Base-by-base conservation (phyloP, 2,329 filamentous ascomycete species). In the Exophiala sp. region DNA sequence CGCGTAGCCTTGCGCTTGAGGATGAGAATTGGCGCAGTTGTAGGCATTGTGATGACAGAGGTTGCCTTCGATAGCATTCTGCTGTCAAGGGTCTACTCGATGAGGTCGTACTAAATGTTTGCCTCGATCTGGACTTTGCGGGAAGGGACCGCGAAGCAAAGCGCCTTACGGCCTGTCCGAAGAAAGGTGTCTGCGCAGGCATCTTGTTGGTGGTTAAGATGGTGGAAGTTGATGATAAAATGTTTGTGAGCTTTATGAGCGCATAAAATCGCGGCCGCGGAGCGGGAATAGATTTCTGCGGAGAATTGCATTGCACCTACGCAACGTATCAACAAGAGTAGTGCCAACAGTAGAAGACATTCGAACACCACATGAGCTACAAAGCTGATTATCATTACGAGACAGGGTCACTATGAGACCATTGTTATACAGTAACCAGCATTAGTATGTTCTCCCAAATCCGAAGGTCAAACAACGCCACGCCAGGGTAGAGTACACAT, bases 81-180 rank as follows among this genome's bases (percentile, higher is more conserved):
- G 52, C 24, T 18, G 29, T 44, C 8, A 68, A 72, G 49, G 70
- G 65, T 58, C 69, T 70, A 50, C 69, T 70, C 29, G 71, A 71
- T 60, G 70, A 74, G 48, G 74, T 74, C 60, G 78, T 80, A 64
- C 75, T 74, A 46, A 80, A 73, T 63, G 78, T 75, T 57, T 73
- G 75, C 21, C 77, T 44, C 20, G 36, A 18, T 41, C 34, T 54
- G 36, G 40, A 45, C 4, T 20, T 47, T 3, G 20, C 12, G 4
- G 47, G 24, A 10, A 40, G 12, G 14, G 51, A 34, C 12, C 42
- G 47, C 3, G 43, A 35, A 38, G 36, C 39, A 24, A 60, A 47
- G 18, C 54, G 47, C 32, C 47, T 48, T 18, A 44, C 34, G 34
- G 51, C 54, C 32, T 48, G 52, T 7, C 45, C 47, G 10, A 55